Conservation (phyloP, 225 moss, liverwort and hornwort genomes). For the Asterella californica region DNA sequence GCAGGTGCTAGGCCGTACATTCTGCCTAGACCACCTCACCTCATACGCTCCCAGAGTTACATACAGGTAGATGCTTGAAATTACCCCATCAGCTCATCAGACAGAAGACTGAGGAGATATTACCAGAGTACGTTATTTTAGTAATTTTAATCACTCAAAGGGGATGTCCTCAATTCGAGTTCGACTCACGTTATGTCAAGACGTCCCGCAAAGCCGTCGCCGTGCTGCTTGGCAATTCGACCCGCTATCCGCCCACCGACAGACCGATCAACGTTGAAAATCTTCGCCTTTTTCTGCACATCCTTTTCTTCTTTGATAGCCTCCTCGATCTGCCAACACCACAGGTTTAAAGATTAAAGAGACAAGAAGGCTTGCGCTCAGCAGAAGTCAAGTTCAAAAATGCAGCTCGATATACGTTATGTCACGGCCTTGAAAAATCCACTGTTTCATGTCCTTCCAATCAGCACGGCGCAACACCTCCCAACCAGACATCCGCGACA, state of each 20-base stretch:
- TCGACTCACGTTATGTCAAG: constrained; percentile 63
- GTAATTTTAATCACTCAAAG: not conserved
- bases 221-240: constrained; percentile 89
- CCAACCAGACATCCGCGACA: too few species aligned
- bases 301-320: constrained; percentile 80
- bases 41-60: too few species aligned
- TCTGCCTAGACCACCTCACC: too few species aligned
- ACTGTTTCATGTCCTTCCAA: not conserved
- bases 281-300: constrained; percentile 51
- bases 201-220: constrained; percentile 82
- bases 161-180: not conserved
- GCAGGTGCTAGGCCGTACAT: not conserved
- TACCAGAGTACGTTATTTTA: too few species aligned
- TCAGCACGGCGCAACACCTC: too few species aligned
- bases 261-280: constrained; percentile 80
- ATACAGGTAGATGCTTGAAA: too few species aligned
- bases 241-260: constrained; percentile 85
- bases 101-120: too few species aligned
- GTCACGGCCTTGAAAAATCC: not conserved
- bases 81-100: too few species aligned
- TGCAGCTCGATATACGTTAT: not conserved
- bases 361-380: not conserved
- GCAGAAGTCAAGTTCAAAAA: not conserved
- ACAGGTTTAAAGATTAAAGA: not conserved
- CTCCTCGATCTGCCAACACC: constrained; percentile 51